These are phyloP conservation scores for Trypanosoma brucei DNA, from an alignment of 208 protist species.

Conservation along the genomic window DNA sequence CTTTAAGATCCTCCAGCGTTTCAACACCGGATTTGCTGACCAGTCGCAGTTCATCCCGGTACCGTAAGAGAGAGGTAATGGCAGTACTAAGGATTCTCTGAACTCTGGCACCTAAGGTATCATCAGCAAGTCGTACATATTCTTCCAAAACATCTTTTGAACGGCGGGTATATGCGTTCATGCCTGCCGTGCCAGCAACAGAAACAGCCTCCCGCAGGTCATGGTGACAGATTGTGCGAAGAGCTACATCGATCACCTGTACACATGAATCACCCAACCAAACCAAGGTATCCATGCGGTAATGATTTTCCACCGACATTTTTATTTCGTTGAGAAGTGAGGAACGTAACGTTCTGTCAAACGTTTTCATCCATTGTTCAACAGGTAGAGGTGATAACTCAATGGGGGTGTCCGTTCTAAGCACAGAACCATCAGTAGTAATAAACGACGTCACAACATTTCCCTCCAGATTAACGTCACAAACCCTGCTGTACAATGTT, in stretches of 20 bases:
- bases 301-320: constrained; percentile 31
- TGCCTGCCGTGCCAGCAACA: constrained; percentile 39
- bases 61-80: constrained; percentile 55
- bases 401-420: constrained; percentile 35
- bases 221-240: constrained; percentile 65
- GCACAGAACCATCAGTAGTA: constrained; percentile 41
- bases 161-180: constrained; percentile 49
- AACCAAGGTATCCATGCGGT: constrained; percentile 36
- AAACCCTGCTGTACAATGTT: constrained; percentile 60
- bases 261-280: constrained; percentile 54
- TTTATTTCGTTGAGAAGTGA: constrained; percentile 56
- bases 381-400: constrained; percentile 36
- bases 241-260: constrained; percentile 59
- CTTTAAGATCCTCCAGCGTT: constrained; percentile 54
- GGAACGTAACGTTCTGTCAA: constrained; percentile 46
- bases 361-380: constrained; percentile 62
- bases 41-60: constrained; percentile 40
- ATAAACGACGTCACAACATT: constrained; percentile 38
- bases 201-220: constrained; percentile 56
- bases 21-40: constrained; percentile 41
- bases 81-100: constrained; percentile 31
- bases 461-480: constrained; percentile 33
- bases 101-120: constrained; percentile 12
- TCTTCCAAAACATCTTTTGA: constrained; percentile 48
- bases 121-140: constrained; percentile 36